A percentile compares a stretch with the other conserved stretches of the same genome.
These are phyloP conservation scores for Cercospora citrullina DNA, from an alignment of 2,329 filamentous ascomycete genomes.

Conservation along the genomic window DNA sequence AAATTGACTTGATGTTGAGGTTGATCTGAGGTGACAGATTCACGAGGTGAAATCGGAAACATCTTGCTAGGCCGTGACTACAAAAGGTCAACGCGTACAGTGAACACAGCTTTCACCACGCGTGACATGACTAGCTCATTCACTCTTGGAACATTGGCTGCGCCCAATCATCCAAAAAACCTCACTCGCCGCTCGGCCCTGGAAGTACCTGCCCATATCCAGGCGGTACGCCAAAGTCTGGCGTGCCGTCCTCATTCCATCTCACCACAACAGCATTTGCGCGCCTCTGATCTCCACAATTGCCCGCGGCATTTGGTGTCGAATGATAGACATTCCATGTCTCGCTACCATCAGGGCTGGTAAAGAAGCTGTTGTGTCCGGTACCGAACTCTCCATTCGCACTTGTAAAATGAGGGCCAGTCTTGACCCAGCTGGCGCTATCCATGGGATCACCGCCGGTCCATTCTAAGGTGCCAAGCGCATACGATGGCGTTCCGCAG, in stretches of 20 bases:
- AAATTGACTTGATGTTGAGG: neutral
- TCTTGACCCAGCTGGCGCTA: slow-evolving; percentile 54
- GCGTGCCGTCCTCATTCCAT: slow-evolving; percentile 53
- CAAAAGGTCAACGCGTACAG: neutral
- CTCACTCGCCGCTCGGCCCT: slow-evolving; percentile 26
- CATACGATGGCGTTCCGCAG: slow-evolving; percentile 59
- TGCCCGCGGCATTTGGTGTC: slow-evolving; percentile 50
- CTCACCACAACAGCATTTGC: slow-evolving; percentile 56
- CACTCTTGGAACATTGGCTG: neutral
- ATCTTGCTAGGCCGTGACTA: neutral
- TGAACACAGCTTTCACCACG: neutral
- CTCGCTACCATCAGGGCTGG: slow-evolving; percentile 55
- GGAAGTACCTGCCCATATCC: slow-evolving; percentile 31
- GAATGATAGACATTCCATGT: slow-evolving; percentile 60
- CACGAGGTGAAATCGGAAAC: neutral
- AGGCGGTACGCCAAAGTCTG: slow-evolving; percentile 51
- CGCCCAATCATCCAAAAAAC: neutral
- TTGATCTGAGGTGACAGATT: neutral
- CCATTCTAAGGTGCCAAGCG: slow-evolving; percentile 56
- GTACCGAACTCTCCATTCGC: slow-evolving; percentile 55
- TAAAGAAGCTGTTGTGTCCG: slow-evolving; percentile 52
- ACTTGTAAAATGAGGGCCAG: slow-evolving; percentile 53
- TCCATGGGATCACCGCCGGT: slow-evolving; percentile 53
- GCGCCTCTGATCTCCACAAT: slow-evolving; percentile 56
- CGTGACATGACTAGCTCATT: neutral